phyloP scores from a whole-genome alignment of 139 green algal genomes.

The Closterium sp. region DNA sequence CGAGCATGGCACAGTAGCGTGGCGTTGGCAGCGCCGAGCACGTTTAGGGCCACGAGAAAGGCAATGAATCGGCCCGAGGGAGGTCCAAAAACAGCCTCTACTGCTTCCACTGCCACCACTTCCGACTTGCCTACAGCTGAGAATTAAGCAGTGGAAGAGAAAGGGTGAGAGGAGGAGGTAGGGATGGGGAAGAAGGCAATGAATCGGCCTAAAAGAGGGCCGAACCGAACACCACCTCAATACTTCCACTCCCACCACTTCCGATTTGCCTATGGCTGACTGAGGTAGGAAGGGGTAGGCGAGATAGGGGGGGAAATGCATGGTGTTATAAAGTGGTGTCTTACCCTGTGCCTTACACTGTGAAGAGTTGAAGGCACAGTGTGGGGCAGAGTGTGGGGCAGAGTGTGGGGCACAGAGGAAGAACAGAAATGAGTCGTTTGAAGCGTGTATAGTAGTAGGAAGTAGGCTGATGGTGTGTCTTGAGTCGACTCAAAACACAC shows the following conservation, averaged over 20 bases:
- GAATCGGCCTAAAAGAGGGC: background rate
- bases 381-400: background rate
- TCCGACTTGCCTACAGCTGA: background rate
- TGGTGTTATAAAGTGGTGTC: too few species aligned
- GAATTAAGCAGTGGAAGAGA: background rate
- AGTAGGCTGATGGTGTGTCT: too few species aligned
- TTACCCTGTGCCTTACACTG: too few species aligned
- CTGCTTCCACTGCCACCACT: constrained; percentile 15
- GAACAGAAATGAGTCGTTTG: too few species aligned
- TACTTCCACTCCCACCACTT: constrained; percentile 7
- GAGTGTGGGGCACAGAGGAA: background rate
- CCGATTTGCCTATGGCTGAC: background rate
- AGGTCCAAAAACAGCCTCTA: background rate
- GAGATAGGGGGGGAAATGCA: background rate
- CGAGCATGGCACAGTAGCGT: background rate
- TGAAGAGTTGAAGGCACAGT: background rate
- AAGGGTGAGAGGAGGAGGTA: background rate
- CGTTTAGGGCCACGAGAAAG: constrained; percentile 12
- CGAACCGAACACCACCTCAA: background rate
- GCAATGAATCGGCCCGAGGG: background rate
- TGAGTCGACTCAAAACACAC: too few species aligned
- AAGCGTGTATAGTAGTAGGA: too few species aligned
- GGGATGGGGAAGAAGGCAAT: background rate
- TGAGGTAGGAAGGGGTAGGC: background rate
- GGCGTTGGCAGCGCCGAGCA: constrained; percentile 2